These are phyloP conservation scores for Flaveria bidentis DNA, from an alignment of 129 eudicot species.

Conservation along the genomic window DNA sequence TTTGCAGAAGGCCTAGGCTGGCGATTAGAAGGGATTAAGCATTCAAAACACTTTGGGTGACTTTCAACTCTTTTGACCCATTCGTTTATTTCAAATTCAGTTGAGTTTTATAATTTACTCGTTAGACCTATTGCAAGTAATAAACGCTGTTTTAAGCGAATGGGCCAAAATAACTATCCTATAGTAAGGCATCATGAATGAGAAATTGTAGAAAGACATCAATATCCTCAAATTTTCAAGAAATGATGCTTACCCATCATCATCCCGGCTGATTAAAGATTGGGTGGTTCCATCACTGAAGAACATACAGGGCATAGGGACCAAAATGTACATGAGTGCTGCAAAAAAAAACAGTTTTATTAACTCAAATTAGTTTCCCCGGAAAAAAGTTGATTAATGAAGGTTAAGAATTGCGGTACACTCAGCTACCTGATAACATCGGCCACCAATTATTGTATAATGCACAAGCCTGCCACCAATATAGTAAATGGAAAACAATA, in stretches of 20 bases:
- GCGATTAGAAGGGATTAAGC: not conserved
- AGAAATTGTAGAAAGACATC: conserved; percentile 1
- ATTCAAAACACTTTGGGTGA: not conserved
- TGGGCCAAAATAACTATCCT: not conserved
- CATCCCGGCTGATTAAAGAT: conserved; percentile 63
- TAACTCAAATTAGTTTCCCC: not conserved
- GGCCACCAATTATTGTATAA: conserved; percentile 86
- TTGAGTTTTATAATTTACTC: no score
- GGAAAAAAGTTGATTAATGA: not conserved
- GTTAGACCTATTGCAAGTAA: no score
- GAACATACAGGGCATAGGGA: conserved; percentile 82
- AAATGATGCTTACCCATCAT: conserved; percentile 61
- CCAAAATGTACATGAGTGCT: conserved; percentile 79
- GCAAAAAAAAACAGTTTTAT: conserved; percentile 15
- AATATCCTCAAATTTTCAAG: not conserved
- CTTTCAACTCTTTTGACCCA: not conserved
- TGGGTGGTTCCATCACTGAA: conserved; percentile 77
- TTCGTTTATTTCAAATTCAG: no score
- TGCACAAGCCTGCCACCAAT: conserved; percentile 67
- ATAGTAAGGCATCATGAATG: not conserved
- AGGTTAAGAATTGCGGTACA: not conserved
- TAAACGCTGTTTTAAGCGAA: not conserved
- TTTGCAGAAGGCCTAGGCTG: no score
- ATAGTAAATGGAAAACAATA: not conserved
- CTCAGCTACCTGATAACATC: conserved; percentile 61